Conservation (phyloP, 495 filamentous ascomycete genomes). For the Daldinia caldariorum region DNA sequence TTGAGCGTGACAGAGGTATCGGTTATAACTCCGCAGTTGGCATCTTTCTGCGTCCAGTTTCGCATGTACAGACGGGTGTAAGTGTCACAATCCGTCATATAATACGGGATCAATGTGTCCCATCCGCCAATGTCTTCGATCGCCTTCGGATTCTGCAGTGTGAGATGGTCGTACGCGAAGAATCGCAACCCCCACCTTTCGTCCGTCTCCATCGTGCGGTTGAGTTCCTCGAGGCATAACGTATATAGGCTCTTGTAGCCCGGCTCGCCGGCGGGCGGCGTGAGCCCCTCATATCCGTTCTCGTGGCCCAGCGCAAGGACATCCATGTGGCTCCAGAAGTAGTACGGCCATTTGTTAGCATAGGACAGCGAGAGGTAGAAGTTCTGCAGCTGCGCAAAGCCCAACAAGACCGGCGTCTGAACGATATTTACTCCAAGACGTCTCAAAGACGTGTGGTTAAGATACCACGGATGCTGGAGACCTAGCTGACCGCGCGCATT, state of each 20-base stretch:
- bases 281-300: conserved; percentile 45
- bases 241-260: conserved; percentile 64
- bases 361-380: conserved; percentile 61
- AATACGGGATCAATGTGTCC: conserved; percentile 70
- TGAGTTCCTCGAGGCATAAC: conserved; percentile 57
- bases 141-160: conserved; percentile 65
- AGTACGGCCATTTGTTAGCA: conserved; percentile 60
- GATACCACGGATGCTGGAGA: conserved; percentile 69
- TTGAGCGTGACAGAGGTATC: conserved; percentile 60
- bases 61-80: conserved; percentile 63
- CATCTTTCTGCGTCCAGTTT: conserved; percentile 59
- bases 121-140: conserved; percentile 66
- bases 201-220: conserved; percentile 39
- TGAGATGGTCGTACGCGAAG: conserved; percentile 67
- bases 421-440: conserved; percentile 66
- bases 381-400: conserved; percentile 71
- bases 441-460: conserved; percentile 64
- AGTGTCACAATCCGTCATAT: conserved; percentile 69
- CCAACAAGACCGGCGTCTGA: conserved; percentile 66
- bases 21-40: conserved; percentile 59
- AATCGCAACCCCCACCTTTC: conserved; percentile 63
- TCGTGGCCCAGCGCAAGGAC: conserved; percentile 60
- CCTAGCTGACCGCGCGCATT: conserved; percentile 63
- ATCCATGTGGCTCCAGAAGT: conserved; percentile 68
- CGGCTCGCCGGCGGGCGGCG: conserved; percentile 43